Conservation (phyloP, 768 basidiomycete genomes). For the Clavulina sp. region DNA sequence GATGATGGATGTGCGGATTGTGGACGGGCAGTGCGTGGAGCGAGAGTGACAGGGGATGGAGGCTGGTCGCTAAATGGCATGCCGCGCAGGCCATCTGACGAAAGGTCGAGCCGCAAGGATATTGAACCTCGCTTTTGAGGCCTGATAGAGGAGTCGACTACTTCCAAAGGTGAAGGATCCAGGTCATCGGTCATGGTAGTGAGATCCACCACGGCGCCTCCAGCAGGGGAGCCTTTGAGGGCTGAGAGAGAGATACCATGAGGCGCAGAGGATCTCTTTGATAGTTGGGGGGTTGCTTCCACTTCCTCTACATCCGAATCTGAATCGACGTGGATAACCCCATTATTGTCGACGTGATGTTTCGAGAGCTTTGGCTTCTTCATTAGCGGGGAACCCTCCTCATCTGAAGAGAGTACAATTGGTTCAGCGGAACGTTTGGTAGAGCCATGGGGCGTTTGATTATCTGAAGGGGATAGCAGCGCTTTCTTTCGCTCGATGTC, state of each 20-base stretch:
- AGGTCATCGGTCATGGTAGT: background rate
- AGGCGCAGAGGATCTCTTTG: background rate
- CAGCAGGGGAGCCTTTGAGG: background rate
- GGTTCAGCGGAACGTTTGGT: background rate
- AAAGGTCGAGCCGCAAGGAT: background rate
- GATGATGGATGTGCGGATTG: background rate
- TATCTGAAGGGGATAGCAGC: too few species aligned
- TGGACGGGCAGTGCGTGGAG: background rate
- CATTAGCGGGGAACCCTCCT: background rate
- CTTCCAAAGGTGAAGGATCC: background rate
- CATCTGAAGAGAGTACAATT: background rate
- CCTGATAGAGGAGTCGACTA: background rate
- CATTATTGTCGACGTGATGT: background rate
- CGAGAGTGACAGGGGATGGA: background rate
- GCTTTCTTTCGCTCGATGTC: too few species aligned
- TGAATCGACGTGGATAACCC: background rate
- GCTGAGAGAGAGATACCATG: background rate
- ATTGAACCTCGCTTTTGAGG: background rate
- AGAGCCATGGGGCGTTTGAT: background rate
- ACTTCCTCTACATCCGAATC: background rate
- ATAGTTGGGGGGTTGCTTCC: background rate
- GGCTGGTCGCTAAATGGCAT: background rate
- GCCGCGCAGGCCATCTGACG: background rate
- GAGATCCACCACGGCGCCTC: background rate
- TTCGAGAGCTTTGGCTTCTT: background rate